These are phyloP conservation scores for Geotrichum phurueaensis DNA, from an alignment of 1,139 yeast species.

Conservation along the genomic window DNA sequence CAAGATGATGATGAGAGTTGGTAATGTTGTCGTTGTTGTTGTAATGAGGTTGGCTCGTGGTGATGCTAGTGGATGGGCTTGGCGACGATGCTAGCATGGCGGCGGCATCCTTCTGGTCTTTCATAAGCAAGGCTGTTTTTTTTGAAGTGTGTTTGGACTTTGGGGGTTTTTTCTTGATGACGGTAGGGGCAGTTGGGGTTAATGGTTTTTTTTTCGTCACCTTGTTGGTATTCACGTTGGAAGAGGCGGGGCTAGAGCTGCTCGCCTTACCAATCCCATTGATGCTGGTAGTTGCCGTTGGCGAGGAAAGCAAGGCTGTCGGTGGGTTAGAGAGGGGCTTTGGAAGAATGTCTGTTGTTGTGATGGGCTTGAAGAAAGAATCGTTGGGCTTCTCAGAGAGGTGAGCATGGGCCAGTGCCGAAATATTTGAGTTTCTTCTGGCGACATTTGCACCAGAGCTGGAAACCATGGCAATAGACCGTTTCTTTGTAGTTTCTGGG, in stretches of 20 bases:
- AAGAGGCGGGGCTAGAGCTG: neutral
- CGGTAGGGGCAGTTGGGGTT: neutral
- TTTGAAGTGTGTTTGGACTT: neutral
- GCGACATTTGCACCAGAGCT: neutral
- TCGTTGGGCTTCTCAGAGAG: neutral
- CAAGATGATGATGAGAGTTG: neutral
- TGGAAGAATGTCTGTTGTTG: neutral
- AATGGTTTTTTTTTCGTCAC: neutral
- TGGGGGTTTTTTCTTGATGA: neutral
- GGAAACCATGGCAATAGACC: constrained; percentile 2
- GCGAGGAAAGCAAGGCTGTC: neutral
- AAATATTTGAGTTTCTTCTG: neutral
- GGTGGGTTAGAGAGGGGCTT: neutral
- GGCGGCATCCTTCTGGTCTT: neutral
- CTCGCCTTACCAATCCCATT: neutral
- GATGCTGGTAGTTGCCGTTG: neutral
- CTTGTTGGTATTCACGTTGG: neutral
- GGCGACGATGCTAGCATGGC: neutral
- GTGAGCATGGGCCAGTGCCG: neutral
- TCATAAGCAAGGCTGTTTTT: neutral
- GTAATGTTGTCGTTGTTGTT: neutral
- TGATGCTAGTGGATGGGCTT: neutral
- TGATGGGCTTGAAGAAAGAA: neutral
- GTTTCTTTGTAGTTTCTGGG: neutral
- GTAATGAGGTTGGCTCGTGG: neutral